These are phyloP conservation scores for Podosphaera xanthii DNA, from an alignment of 2,329 filamentous ascomycete genomes.

Conservation along the genomic window DNA sequence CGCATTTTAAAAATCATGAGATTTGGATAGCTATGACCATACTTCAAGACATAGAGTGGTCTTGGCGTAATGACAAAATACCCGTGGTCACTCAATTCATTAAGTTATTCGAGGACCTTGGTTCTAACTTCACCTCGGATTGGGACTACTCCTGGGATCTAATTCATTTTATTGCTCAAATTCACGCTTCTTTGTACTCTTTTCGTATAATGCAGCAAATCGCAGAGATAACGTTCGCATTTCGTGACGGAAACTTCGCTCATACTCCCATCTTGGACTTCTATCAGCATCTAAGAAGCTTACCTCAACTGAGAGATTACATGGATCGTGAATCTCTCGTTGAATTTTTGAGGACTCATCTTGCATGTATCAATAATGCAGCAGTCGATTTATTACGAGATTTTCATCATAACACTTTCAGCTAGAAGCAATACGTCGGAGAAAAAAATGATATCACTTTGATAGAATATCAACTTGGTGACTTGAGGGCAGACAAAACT, in stretches of 20 bases:
- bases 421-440: too few relatives aligned
- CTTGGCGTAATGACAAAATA: constrained; percentile 9
- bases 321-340: constrained; percentile 3
- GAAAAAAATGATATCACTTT: too few relatives aligned
- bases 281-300: constrained; percentile 5
- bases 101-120: constrained; percentile 3
- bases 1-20: constrained; percentile 4
- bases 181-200: constrained; percentile 16
- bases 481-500: too few relatives aligned
- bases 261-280: constrained; percentile 5
- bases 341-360: background rate
- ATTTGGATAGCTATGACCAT: constrained; percentile 13
- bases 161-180: constrained; percentile 14
- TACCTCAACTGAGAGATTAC: constrained; percentile 9
- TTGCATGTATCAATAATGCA: too few relatives aligned
- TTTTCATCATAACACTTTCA: too few relatives aligned
- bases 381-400: too few relatives aligned
- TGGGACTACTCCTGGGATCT: constrained; percentile 13
- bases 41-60: constrained; percentile 14
- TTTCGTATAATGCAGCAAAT: constrained; percentile 16
- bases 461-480: too few relatives aligned
- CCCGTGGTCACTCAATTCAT: constrained; percentile 4
- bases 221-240: constrained; percentile 5
- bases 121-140: background rate
- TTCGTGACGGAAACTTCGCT: background rate